Base-by-base conservation (phyloP, 495 filamentous ascomycete species). In the Parathielavia hyrcaniae region DNA sequence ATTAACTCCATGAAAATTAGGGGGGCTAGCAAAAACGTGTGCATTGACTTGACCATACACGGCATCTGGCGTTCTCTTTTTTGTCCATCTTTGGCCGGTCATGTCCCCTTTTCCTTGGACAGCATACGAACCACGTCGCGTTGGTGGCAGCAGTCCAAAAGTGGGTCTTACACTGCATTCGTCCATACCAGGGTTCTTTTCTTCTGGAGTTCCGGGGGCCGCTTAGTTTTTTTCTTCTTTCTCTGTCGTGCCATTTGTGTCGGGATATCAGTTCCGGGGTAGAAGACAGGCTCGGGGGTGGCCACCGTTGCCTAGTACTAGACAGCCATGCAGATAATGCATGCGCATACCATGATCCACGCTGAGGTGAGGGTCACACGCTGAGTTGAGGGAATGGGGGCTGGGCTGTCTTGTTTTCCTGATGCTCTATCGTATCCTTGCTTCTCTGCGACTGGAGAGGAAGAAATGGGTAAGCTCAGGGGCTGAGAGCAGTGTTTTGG, bases 1-100 rank as follows among this genome's bases (percentile, higher is more conserved):
- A 95, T 71, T 86, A 78, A 77, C 60, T 57, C 50, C 60, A 61
- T 61, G 46, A 51, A 17, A 47, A 44, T 38, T 51, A n/a, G n/a
- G n/a, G 65, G 60, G 55, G 55, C 40, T 51, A 48, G 39, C 22
- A 47, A 47, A 55, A 56, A 64, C 32, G 36, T 16, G 45, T 54
- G 52, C 46, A 49, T 62, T 50, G 46, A 43, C n/a, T n/a, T n/a
- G n/a, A 53, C 35, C 56, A 57, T 3, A 54, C 55, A 64, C 50
- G 19, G 44, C 23, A 43, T 57, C 3, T 59, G 63, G 63, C 61
- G 65, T 64, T 68, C 44, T 53, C 51, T 30, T 44, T 38, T 47
- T 39, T 60, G 50, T 34, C 47, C 48, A 45, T 26, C 46, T 46
- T 56, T 26, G 43, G 51, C 57, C 17, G 51, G 44, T n/a, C 19